These are phyloP conservation scores for Euphorbia tirucalli DNA, from an alignment of 345 rosid genomes.

Conservation along the genomic window DNA sequence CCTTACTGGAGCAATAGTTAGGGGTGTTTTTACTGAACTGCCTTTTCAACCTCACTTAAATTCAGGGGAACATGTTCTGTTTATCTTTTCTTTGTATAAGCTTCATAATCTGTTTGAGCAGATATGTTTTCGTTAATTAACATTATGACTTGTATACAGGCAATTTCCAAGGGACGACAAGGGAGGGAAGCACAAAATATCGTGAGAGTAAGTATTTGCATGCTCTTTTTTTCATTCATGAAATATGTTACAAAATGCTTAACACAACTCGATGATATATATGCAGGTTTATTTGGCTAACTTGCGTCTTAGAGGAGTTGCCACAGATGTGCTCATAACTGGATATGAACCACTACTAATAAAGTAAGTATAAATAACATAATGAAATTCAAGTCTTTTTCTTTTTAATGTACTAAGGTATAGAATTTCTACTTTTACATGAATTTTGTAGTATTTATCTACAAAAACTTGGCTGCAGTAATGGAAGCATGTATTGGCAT, in stretches of 20 bases:
- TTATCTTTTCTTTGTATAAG: background rate
- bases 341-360: conserved; percentile 69
- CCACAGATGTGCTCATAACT: conserved; percentile 69
- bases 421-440: too few species aligned
- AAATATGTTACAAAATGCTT: conserved; percentile 14
- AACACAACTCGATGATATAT: conserved; percentile 7
- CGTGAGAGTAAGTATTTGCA: conserved; percentile 42
- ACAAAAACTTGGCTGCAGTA: too few species aligned
- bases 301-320: conserved; percentile 68
- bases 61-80: background rate
- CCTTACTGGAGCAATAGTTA: background rate
- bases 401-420: background rate
- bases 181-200: conserved; percentile 91
- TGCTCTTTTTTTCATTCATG: conserved; percentile 12
- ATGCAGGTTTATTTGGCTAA: conserved; percentile 77
- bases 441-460: too few species aligned
- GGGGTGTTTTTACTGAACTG: background rate
- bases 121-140: conserved; percentile 4
- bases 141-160: conserved; percentile 34
- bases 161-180: conserved; percentile 79
- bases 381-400: background rate
- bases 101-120: conserved; percentile 4
- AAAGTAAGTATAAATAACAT: conserved; percentile 44
- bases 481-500: too few species aligned
- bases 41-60: background rate